Conservation (phyloP, 768 basidiomycete species). For the Auriscalpium vulgare region DNA sequence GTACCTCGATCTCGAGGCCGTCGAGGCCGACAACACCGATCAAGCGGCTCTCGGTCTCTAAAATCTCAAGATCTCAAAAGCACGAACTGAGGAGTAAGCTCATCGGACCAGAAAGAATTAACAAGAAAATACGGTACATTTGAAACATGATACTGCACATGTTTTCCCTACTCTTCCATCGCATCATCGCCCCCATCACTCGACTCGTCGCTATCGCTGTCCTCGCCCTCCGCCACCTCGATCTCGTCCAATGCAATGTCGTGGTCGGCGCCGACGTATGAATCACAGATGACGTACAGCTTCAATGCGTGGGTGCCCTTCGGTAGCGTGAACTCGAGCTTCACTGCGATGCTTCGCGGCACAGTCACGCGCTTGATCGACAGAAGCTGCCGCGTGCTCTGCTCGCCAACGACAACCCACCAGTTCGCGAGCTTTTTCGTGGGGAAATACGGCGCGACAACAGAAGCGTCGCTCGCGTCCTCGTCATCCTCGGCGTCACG, state of each 20-base stretch:
- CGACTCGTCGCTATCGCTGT: slow-evolving; percentile 73
- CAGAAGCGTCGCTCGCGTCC: slow-evolving; percentile 64
- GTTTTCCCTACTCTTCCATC: slow-evolving; percentile 38
- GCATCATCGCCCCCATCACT: slow-evolving; percentile 59
- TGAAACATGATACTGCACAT: too few species aligned
- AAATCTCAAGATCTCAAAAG: too few species aligned
- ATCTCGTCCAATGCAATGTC: slow-evolving; percentile 79
- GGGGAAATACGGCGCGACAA: slow-evolving; percentile 93
- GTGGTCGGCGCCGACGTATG: slow-evolving; percentile 87
- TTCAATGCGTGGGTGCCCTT: slow-evolving; percentile 79
- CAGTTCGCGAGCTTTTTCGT: slow-evolving; percentile 87
- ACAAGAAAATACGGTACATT: too few species aligned
- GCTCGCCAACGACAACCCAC: slow-evolving; percentile 96
- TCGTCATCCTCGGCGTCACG: slow-evolving; percentile 62
- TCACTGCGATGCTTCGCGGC: slow-evolving; percentile 60
- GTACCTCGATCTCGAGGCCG: too few species aligned
- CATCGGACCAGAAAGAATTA: too few species aligned
- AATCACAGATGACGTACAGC: slow-evolving; percentile 88
- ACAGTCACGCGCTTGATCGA: slow-evolving; percentile 86
- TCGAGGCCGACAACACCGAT: too few species aligned
- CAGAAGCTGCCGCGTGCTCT: slow-evolving; percentile 71
- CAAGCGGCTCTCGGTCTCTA: too few species aligned
- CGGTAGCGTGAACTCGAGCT: slow-evolving; percentile 83
- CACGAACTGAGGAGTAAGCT: too few species aligned
- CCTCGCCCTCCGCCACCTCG: slow-evolving; percentile 86